Evolutionary conservation across 148 eudicot genomes (phyloP), one percentile per base, ranked within the genome.

Genomic region (Gaultheria prostrata): DNA sequence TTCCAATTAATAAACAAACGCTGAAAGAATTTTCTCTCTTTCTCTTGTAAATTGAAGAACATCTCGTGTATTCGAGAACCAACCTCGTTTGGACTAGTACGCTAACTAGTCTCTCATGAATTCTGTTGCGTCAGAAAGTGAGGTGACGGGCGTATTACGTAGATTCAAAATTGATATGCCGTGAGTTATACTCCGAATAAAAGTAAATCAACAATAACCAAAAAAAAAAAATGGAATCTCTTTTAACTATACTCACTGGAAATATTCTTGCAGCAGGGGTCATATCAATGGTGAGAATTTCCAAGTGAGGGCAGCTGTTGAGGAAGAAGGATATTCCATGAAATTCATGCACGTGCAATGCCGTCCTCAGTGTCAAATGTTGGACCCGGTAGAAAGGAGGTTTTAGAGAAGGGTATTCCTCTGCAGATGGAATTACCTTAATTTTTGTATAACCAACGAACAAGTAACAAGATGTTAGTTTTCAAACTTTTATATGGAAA

Each of bases 321-420:
- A 89, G 51, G 46, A 87, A 78, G 70, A 81, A 84, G 5, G 85
- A 65, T 11, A 89, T 86, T 11, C 91, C 89, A 21, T 69, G 28
- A 32, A 24, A 87, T 74, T 89, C 91, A 7, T 61, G 21, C 3
- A 0, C n/a, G 57, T 86, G 72, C 83, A 89, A 80, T 0, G 82
- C 67, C 1, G 91, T 49, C 73, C 80, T 84, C 56, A 89, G 3
- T 48, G 43, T 82, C 43, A 89, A 48, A 28, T 84, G 72, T 14
- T 45, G n/a, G 2, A 65, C 67, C 1, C 72, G 2, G 1, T 65
- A 24, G 0, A 65, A 65, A 15, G 48, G 39, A 2, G 86, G 88
- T 8, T 50, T 43, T 15, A 81, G 39, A 0, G 1, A 7, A 20
- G 77, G 75, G 18, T 54, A 32, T 14, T 77, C 77, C 32, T 79